phyloP scores from a whole-genome alignment of 2,329 filamentous ascomycete genomes.

The Cladosporium sp. region DNA sequence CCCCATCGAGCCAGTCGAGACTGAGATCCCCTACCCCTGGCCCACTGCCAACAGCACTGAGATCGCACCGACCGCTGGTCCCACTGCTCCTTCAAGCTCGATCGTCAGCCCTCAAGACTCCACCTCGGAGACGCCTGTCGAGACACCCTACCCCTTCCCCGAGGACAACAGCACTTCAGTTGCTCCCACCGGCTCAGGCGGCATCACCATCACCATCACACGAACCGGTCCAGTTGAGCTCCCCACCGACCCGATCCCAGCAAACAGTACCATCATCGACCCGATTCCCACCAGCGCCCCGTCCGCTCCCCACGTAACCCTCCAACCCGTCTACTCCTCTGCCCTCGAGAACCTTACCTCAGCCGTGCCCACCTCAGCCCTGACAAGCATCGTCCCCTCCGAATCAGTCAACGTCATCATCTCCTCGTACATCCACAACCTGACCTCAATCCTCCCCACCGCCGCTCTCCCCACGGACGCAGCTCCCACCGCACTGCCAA shows the following conservation, averaged over 20 bases:
- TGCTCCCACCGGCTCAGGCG: constrained; percentile 2
- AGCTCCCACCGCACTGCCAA: constrained; percentile 17
- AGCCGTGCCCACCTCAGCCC: constrained; percentile 11
- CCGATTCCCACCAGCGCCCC: constrained; percentile 7
- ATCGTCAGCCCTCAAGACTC: constrained; percentile 4
- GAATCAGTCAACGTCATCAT: constrained; percentile 18
- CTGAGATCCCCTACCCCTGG: constrained; percentile 4
- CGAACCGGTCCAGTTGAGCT: background rate
- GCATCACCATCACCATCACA: background rate
- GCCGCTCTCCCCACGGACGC: constrained; percentile 16
- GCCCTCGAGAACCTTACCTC: constrained; percentile 19
- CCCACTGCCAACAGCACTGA: constrained; percentile 13
- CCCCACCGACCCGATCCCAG: background rate
- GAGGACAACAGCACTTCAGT: constrained; percentile 12
- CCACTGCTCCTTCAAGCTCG: constrained; percentile 2
- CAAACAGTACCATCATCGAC: constrained; percentile 13
- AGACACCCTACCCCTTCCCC: background rate
- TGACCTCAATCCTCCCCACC: constrained; percentile 19
- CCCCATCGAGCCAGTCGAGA: background rate
- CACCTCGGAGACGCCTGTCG: background rate
- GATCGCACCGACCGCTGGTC: constrained; percentile 10
- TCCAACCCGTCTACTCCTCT: constrained; percentile 18
- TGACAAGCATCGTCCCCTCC: constrained; percentile 19
- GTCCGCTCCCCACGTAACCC: constrained; percentile 16
- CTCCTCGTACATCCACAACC: constrained; percentile 16